These are phyloP conservation scores for Cryptomeria japonica DNA, from an alignment of 75 land plant species.

Conservation along the genomic window DNA sequence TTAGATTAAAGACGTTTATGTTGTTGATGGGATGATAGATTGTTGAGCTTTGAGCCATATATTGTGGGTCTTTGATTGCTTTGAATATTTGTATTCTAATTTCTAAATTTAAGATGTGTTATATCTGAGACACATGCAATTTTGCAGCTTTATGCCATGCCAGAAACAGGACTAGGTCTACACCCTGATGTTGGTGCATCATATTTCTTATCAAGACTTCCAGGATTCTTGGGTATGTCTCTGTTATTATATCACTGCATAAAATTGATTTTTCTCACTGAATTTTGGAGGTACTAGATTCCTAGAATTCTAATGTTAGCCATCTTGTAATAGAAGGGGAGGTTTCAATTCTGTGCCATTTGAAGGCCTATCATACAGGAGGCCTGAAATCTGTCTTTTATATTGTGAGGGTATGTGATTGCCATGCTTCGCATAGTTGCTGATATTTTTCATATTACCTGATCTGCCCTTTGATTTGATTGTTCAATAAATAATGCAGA, in stretches of 20 bases:
- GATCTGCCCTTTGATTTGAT: too few species aligned
- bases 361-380: too few species aligned
- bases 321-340: too few species aligned
- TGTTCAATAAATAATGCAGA: too few species aligned
- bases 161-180: slow-evolving; percentile 92
- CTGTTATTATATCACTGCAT: neutral
- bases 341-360: too few species aligned
- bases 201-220: slow-evolving; percentile 82
- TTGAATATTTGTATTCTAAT: neutral
- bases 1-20: too few species aligned
- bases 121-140: neutral
- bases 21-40: neutral
- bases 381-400: too few species aligned
- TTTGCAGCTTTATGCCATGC: slow-evolving; percentile 92
- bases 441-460: neutral
- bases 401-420: too few species aligned
- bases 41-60: neutral
- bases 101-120: neutral
- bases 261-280: neutral
- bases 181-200: slow-evolving; percentile 98
- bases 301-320: neutral
- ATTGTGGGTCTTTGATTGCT: neutral
- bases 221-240: slow-evolving; percentile 79
- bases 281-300: neutral
- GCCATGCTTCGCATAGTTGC: too few species aligned